Percentiles rank a stretch among this genome's conserved stretches.
Evolutionary conservation across 2,329 filamentous ascomycete genomes (phyloP).

Genomic region (Cytospora leucostoma): DNA sequence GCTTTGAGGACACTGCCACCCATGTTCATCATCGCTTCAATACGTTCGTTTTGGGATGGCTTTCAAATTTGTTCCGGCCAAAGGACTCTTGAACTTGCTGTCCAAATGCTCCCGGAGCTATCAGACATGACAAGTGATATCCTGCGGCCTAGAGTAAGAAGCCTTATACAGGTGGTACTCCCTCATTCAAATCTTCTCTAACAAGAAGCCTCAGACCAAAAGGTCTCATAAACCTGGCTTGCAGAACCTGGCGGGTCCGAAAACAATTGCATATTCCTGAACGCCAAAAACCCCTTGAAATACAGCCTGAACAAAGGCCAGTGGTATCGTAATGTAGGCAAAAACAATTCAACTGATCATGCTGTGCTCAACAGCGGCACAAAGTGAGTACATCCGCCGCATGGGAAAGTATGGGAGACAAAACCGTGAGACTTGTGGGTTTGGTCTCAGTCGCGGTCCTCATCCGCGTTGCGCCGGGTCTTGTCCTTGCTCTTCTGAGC

Average conservation of each 20-base stretch:
- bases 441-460: not conserved
- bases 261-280: not conserved
- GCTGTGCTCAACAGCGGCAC: not conserved
- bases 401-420: not conserved
- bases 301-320: not conserved
- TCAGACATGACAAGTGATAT: not conserved
- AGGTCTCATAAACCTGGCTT: not conserved
- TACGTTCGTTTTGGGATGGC: not conserved
- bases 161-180: not conserved
- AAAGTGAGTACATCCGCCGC: too few species aligned
- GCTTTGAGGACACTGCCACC: not conserved
- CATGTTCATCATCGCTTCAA: not conserved
- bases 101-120: not conserved
- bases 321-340: slow-evolving; percentile 10
- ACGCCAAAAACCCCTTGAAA: not conserved
- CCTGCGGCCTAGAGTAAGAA: not conserved
- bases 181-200: not conserved
- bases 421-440: not conserved
- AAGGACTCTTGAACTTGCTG: not conserved
- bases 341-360: not conserved
- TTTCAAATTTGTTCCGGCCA: not conserved
- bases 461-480: not conserved
- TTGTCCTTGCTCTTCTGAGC: not conserved
- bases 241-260: not conserved
- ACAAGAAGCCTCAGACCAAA: not conserved